Evolutionary conservation across 2,329 filamentous ascomycete species (phyloP).

Genomic region (Colletotrichum lupini): DNA sequence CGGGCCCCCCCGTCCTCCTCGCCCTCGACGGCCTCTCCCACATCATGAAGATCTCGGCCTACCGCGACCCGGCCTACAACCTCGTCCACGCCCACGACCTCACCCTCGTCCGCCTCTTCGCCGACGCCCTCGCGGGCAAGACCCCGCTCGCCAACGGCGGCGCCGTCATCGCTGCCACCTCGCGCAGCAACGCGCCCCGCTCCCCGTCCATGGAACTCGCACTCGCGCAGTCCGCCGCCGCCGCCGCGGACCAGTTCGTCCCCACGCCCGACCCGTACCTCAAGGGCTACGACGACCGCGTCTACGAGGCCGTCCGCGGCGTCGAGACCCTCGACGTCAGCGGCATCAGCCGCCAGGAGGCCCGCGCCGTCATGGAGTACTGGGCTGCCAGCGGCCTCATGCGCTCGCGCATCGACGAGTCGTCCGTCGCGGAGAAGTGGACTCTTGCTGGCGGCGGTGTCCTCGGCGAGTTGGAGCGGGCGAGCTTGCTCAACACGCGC

Average conservation of each 20-base stretch:
- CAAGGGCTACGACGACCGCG: conserved; percentile 66
- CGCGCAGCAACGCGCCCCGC: conserved; percentile 74
- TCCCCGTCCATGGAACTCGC: conserved; percentile 76
- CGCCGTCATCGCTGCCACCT: conserved; percentile 79
- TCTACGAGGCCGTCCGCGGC: conserved; percentile 63
- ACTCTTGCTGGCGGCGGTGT: conserved; percentile 82
- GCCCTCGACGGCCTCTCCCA: conserved; percentile 83
- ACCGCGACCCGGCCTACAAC: conserved; percentile 77
- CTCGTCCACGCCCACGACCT: conserved; percentile 90
- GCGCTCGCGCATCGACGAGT: conserved; percentile 75
- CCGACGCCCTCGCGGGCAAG: conserved; percentile 75
- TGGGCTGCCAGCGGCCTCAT: conserved; percentile 89
- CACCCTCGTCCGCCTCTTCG: conserved; percentile 78
- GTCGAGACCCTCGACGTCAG: conserved; percentile 67
- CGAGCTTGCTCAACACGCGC: conserved; percentile 61
- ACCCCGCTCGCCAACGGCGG: conserved; percentile 76
- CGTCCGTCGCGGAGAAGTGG: conserved; percentile 84
- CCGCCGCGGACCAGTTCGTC: conserved; percentile 48
- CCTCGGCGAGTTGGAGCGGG: conserved; percentile 86
- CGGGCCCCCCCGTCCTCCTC: conserved; percentile 73
- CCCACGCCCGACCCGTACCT: conserved; percentile 64
- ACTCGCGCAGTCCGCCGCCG: conserved; percentile 66
- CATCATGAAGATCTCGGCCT: conserved; percentile 82
- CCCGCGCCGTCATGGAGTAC: conserved; percentile 87
- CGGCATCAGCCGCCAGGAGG: conserved; percentile 79